phyloP scores from a whole-genome alignment of 805 yeast species.

The Sporopachydermia lactativora region DNA sequence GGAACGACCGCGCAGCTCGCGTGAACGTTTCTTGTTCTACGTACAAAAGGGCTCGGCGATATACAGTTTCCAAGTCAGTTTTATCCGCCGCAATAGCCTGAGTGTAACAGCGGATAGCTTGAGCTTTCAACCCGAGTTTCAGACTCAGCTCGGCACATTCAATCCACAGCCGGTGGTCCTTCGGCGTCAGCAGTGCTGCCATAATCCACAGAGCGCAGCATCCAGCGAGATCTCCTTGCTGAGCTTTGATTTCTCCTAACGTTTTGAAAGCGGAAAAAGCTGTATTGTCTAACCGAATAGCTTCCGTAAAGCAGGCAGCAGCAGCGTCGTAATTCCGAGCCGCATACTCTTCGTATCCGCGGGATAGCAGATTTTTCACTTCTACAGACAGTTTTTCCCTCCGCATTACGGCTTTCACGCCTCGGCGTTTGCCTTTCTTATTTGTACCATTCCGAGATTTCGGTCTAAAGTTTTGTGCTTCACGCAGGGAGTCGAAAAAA shows the following conservation, averaged over 20 bases:
- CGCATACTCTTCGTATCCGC: constrained; percentile 75
- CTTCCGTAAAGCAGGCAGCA: constrained; percentile 44
- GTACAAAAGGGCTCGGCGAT: constrained; percentile 54
- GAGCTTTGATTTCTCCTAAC: constrained; percentile 67
- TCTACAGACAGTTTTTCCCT: constrained; percentile 23
- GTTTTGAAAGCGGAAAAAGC: constrained; percentile 80
- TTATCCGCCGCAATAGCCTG: constrained; percentile 40
- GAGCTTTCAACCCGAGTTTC: constrained; percentile 53
- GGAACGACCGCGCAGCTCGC: constrained; percentile 63
- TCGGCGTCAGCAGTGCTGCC: constrained; percentile 65
- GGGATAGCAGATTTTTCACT: constrained; percentile 46
- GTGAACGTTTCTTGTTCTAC: constrained; percentile 51
- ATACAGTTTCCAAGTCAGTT: constrained; percentile 39
- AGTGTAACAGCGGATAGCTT: constrained; percentile 68
- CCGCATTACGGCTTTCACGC: neutral
- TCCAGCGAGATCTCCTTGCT: constrained; percentile 51
- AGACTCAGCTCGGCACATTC: constrained; percentile 55
- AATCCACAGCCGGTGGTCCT: constrained; percentile 69
- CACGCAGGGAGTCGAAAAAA: constrained; percentile 48
- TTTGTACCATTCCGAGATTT: constrained; percentile 20
- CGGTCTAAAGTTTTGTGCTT: constrained; percentile 48
- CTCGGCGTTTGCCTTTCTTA: neutral
- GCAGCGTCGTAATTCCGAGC: constrained; percentile 46
- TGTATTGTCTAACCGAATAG: constrained; percentile 62
- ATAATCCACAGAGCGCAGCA: constrained; percentile 72